Evolutionary conservation across 768 basidiomycete species (phyloP).

Genomic region (Tricholoma furcatifolium): DNA sequence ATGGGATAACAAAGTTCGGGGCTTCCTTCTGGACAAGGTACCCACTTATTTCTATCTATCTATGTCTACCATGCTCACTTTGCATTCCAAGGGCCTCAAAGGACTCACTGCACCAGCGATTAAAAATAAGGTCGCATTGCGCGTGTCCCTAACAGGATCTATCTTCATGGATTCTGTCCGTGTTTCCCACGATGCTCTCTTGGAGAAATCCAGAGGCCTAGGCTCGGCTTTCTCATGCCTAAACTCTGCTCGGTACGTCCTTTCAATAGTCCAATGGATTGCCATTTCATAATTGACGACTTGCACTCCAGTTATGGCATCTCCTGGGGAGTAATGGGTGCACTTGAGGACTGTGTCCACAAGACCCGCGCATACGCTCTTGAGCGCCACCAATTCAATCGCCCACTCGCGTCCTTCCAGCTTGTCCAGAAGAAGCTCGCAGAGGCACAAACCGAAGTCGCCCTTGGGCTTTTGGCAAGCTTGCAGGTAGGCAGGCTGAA

Average conservation of each 20-base stretch:
- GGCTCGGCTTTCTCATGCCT: conserved; percentile 89
- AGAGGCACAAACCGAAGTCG: conserved; percentile 86
- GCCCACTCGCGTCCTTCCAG: conserved; percentile 92
- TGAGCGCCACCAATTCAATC: conserved; percentile 86
- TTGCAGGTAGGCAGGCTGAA: conserved; percentile 86
- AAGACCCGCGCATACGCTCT: conserved; percentile 82
- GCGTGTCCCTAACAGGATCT: conserved; percentile 81
- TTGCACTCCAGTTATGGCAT: conserved; percentile 64
- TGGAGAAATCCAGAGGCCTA: conserved; percentile 78
- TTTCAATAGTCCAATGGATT: neutral
- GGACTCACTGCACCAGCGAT: conserved; percentile 86
- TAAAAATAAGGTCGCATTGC: conserved; percentile 90
- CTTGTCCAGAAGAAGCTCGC: conserved; percentile 97
- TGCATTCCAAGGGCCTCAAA: conserved; percentile 59
- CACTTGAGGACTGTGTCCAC: conserved; percentile 86
- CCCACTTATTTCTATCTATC: conserved; percentile 9
- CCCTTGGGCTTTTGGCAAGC: conserved; percentile 74
- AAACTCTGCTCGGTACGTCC: conserved; percentile 72
- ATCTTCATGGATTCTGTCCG: conserved; percentile 91
- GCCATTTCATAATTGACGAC: conserved; percentile 1
- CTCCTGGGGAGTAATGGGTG: conserved; percentile 95
- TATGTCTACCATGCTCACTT: neutral
- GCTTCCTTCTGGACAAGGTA: conserved; percentile 90
- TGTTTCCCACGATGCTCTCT: conserved; percentile 70
- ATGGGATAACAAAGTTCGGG: conserved; percentile 90